Percentiles rank a stretch among this genome's conserved stretches.
phyloP scores from a whole-genome alignment of 148 eudicot species.

The Gaultheria prostrata region DNA sequence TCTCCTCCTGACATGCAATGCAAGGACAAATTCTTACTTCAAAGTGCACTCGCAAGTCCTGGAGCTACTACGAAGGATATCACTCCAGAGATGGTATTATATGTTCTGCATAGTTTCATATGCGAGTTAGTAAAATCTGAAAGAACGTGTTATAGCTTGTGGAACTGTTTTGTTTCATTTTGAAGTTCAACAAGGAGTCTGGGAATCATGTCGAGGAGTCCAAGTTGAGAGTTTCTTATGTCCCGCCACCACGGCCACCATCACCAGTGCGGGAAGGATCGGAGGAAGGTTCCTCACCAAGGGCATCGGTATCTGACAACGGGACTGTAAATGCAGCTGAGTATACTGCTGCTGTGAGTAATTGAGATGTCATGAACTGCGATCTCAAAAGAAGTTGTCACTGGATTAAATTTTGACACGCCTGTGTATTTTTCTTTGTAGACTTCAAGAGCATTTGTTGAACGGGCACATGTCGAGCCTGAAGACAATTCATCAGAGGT shows the following conservation, averaged over 20 bases:
- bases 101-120: not conserved
- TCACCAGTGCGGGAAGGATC: slow-evolving; percentile 72
- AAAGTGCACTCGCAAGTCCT: slow-evolving; percentile 54
- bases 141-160: not conserved
- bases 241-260: slow-evolving; percentile 65
- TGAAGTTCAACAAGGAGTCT: slow-evolving; percentile 72
- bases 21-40: slow-evolving; percentile 84
- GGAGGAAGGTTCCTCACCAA: slow-evolving; percentile 75
- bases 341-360: slow-evolving; percentile 47
- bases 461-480: slow-evolving; percentile 32
- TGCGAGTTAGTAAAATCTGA: not conserved
- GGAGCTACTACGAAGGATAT: slow-evolving; percentile 65
- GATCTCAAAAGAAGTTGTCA: not conserved
- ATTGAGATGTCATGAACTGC: slow-evolving; percentile 9
- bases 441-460: slow-evolving; percentile 38
- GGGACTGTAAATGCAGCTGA: slow-evolving; percentile 46
- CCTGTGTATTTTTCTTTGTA: slow-evolving; percentile 20
- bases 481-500: slow-evolving; percentile 49
- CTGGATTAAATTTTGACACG: not conserved
- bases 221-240: slow-evolving; percentile 79
- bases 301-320: slow-evolving; percentile 74
- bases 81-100: slow-evolving; percentile 69
- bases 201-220: slow-evolving; percentile 80
- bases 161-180: slow-evolving; percentile 8
- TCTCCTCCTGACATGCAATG: slow-evolving; percentile 80